Conservation (phyloP, 106 monocot genomes). For the Vanilla planifolia region DNA sequence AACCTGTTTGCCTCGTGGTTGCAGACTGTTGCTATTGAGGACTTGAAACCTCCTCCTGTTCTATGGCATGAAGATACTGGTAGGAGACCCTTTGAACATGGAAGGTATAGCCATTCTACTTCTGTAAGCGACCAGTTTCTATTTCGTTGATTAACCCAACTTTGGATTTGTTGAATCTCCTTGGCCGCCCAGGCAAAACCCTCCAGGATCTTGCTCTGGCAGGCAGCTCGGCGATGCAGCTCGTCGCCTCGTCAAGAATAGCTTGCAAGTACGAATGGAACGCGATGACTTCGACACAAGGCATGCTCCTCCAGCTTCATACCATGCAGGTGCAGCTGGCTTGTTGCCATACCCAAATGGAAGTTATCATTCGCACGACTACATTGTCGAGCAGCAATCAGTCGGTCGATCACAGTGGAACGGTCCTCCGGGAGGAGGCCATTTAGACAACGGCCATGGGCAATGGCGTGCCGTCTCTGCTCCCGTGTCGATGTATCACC, state of each 20-base stretch:
- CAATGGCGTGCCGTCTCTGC: conserved; percentile 20
- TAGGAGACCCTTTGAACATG: conserved; percentile 51
- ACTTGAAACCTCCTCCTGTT: conserved; percentile 88
- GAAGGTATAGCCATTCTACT: conserved; percentile 28
- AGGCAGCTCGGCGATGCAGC: conserved; percentile 86
- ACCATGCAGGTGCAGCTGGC: conserved; percentile 4
- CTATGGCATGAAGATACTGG: conserved; percentile 97
- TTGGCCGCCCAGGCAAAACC: conserved; percentile 56
- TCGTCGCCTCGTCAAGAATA: conserved; percentile 77
- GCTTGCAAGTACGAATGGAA: conserved; percentile 33
- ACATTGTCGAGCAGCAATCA: conserved; percentile 13
- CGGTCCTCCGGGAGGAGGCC: not conserved
- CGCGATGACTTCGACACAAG: conserved; percentile 12
- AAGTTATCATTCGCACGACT: conserved; percentile 12
- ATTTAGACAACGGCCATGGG: conserved; percentile 7
- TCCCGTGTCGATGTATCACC: too few species aligned
- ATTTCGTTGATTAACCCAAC: not conserved
- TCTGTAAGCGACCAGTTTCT: not conserved
- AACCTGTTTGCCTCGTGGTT: conserved; percentile 1
- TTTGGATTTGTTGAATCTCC: not conserved
- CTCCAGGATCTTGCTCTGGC: conserved; percentile 55
- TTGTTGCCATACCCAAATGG: conserved; percentile 25
- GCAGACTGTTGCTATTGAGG: conserved; percentile 57
- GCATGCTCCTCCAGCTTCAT: conserved; percentile 9
- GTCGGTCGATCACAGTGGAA: conserved; percentile 9